Percentiles rank a stretch among this genome's conserved stretches.
phyloP scores from a whole-genome alignment of 805 yeast genomes.

The Lachancea nothofagi region DNA sequence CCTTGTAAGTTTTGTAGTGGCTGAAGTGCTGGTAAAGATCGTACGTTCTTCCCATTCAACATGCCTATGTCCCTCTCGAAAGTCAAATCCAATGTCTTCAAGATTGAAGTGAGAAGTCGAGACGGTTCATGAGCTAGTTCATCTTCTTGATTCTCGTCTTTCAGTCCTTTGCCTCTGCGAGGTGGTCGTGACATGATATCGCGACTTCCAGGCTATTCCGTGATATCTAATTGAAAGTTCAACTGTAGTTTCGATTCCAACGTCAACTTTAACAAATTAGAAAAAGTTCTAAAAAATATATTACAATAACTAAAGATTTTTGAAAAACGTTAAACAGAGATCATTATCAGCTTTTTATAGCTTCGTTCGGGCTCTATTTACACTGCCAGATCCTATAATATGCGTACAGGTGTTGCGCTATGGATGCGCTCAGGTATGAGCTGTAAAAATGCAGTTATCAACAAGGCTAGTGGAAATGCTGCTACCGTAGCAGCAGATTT shows the following conservation, averaged over 20 bases:
- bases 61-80: slow-evolving; percentile 58
- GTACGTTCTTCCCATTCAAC: slow-evolving; percentile 52
- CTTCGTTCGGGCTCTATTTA: no score
- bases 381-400: not conserved
- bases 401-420: slow-evolving; percentile 5
- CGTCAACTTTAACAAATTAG: no score
- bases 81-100: slow-evolving; percentile 46
- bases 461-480: not conserved
- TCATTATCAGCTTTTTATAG: no score
- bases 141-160: slow-evolving; percentile 27
- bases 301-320: no score
- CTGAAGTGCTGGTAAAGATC: slow-evolving; percentile 38
- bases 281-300: no score
- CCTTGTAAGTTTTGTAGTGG: slow-evolving; percentile 41
- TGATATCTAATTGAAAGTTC: no score
- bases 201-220: no score
- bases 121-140: slow-evolving; percentile 35
- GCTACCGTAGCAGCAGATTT: slow-evolving; percentile 23
- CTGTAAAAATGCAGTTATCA: slow-evolving; percentile 3
- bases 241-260: no score
- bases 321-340: no score
- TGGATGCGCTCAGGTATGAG: slow-evolving; percentile 3
- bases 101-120: slow-evolving; percentile 43
- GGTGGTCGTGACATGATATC: slow-evolving; percentile 25
- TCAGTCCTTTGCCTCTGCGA: slow-evolving; percentile 27